phyloP scores from a whole-genome alignment of 1,139 yeast genomes.

The Hyphopichia burtonii region DNA sequence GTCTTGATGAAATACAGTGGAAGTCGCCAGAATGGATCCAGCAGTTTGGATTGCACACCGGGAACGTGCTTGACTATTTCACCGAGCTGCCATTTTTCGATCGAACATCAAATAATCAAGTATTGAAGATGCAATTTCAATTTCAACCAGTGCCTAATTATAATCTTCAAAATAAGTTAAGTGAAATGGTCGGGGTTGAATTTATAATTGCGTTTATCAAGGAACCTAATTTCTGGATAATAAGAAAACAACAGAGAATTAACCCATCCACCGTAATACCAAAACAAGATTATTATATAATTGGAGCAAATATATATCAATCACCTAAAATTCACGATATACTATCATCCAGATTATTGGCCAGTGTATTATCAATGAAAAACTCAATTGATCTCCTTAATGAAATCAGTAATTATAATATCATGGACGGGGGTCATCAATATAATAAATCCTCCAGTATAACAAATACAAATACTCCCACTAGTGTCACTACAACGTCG shows the following conservation, averaged over 20 bases:
- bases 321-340: constrained; percentile 62
- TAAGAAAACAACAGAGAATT: constrained; percentile 73
- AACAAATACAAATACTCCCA: constrained; percentile 3
- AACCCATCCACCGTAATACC: constrained; percentile 54
- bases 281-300: constrained; percentile 69
- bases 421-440: constrained; percentile 39
- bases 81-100: constrained; percentile 94
- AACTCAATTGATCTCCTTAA: constrained; percentile 35
- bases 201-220: constrained; percentile 71
- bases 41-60: constrained; percentile 78
- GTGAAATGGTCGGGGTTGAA: constrained; percentile 83
- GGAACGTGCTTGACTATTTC: constrained; percentile 89
- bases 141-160: constrained; percentile 58
- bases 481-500: neutral
- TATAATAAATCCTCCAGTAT: constrained; percentile 10
- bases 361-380: constrained; percentile 37
- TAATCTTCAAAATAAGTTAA: constrained; percentile 51
- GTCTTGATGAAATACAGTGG: constrained; percentile 91
- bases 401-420: constrained; percentile 33
- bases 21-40: constrained; percentile 97
- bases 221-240: constrained; percentile 92
- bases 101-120: constrained; percentile 90
- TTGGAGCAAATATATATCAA: constrained; percentile 91
- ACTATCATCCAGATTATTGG: constrained; percentile 36
- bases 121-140: constrained; percentile 92